These are phyloP conservation scores for Venturia carpophila DNA, from an alignment of 2,329 filamentous ascomycete species.

Conservation along the genomic window DNA sequence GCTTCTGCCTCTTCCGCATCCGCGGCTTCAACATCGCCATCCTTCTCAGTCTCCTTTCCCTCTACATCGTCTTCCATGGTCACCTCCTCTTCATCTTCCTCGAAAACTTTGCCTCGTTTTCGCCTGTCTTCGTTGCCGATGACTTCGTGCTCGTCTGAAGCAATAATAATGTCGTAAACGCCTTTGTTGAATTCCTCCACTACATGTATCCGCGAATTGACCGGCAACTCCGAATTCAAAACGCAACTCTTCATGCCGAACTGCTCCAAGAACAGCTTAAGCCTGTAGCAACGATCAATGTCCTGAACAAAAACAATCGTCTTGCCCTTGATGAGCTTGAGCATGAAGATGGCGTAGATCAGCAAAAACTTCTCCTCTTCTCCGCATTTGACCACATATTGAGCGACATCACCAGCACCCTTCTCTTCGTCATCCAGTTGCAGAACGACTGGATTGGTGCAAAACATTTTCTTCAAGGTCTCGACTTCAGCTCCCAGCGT, in stretches of 20 bases:
- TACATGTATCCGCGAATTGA: conserved; percentile 87
- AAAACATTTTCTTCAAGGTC: conserved; percentile 76
- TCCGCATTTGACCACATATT: conserved; percentile 85
- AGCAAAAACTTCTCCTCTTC: conserved; percentile 97
- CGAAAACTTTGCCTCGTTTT: conserved; percentile 26
- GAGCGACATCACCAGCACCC: conserved; percentile 67
- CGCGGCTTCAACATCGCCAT: conserved; percentile 23
- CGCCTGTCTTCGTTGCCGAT: conserved; percentile 48
- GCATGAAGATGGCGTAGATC: conserved; percentile 89
- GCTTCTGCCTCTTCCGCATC: conserved; percentile 33
- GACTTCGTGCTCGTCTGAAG: conserved; percentile 83
- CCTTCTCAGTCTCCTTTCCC: conserved; percentile 27
- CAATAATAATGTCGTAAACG: conserved; percentile 96
- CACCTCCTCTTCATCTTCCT: conserved; percentile 21
- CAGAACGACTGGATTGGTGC: conserved; percentile 67
- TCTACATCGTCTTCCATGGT: conserved; percentile 22
- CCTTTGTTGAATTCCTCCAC: conserved; percentile 97
- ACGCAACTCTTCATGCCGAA: conserved; percentile 92
- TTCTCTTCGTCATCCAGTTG: conserved; percentile 77
- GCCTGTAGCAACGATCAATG: conserved; percentile 79
- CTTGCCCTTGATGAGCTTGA: conserved; percentile 90
- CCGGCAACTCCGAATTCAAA: conserved; percentile 85
- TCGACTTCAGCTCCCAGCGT: conserved; percentile 72
- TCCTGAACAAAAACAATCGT: conserved; percentile 78
- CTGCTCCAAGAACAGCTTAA: conserved; percentile 94